Conservation (phyloP, 2,329 filamentous ascomycete species). For the Talaromyces sp. region DNA sequence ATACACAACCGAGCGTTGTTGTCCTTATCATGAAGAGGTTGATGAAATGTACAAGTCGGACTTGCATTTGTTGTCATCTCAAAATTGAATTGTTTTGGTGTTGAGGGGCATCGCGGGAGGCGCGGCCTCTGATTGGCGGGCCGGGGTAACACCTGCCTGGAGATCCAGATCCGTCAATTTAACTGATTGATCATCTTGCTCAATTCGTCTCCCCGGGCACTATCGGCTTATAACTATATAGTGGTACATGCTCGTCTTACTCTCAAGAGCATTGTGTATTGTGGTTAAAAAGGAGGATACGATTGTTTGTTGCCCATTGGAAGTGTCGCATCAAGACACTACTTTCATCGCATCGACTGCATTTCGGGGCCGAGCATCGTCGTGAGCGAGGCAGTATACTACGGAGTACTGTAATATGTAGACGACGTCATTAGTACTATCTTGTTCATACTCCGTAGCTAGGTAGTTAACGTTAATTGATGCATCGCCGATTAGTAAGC, state of each 20-base stretch:
- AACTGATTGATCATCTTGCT: not conserved
- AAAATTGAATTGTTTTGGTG: not conserved
- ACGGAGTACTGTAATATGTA: not conserved
- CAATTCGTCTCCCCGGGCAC: not conserved
- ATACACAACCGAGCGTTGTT: not conserved
- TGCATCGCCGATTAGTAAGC: not conserved
- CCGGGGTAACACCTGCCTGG: not conserved
- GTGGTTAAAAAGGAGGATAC: not conserved
- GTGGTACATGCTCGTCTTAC: not conserved
- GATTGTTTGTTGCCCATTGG: not conserved
- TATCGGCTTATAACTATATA: not conserved
- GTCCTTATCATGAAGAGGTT: not conserved
- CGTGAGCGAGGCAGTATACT: not conserved
- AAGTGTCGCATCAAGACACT: not conserved
- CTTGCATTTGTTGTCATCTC: not conserved
- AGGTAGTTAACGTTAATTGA: not conserved
- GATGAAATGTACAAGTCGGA: not conserved
- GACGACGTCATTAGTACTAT: slow-evolving; percentile 2
- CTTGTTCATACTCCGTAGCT: too few relatives aligned
- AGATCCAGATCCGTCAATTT: slow-evolving; percentile 1
- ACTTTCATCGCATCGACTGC: not conserved
- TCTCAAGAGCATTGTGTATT: too few relatives aligned
- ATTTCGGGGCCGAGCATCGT: not conserved
- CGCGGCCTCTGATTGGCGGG: not conserved
- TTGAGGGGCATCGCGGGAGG: slow-evolving; percentile 10